Conservation (phyloP, 495 filamentous ascomycete genomes). For the Aspergillus avenaceus region DNA sequence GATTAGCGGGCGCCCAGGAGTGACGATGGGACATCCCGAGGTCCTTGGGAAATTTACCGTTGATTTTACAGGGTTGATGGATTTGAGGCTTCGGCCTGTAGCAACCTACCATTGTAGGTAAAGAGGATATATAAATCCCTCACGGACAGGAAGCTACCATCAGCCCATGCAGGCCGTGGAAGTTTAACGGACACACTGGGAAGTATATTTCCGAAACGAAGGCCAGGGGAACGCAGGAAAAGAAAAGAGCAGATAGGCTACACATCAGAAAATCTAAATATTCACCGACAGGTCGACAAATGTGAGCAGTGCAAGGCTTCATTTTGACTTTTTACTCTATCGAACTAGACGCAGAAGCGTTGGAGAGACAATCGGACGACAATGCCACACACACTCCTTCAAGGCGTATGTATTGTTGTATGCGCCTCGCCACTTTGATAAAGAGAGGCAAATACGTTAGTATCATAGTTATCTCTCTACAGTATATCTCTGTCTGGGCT, state of each 20-base stretch:
- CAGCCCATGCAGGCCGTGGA: neutral
- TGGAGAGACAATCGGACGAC: neutral
- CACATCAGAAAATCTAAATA: conserved; percentile 2
- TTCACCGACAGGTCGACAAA: neutral
- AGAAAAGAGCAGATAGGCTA: neutral
- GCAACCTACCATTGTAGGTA: neutral
- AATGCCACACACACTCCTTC: no score
- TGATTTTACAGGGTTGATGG: neutral
- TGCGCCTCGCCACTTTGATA: no score
- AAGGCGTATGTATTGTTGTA: no score
- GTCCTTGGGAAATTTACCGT: conserved; percentile 1
- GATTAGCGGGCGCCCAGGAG: conserved; percentile 2
- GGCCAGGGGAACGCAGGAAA: neutral
- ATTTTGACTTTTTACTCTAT: neutral
- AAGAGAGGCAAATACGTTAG: no score
- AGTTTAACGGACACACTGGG: no score
- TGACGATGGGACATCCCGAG: neutral
- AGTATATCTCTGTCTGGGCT: no score
- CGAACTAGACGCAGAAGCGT: neutral
- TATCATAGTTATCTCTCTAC: no score
- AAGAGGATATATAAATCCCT: no score
- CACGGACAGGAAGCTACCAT: no score
- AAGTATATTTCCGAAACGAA: neutral
- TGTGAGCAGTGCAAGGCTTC: neutral
- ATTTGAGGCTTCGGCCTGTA: neutral